Evolutionary conservation across 2,329 filamentous ascomycete genomes (phyloP).

Genomic region (Colletotrichum lindemuthianum): DNA sequence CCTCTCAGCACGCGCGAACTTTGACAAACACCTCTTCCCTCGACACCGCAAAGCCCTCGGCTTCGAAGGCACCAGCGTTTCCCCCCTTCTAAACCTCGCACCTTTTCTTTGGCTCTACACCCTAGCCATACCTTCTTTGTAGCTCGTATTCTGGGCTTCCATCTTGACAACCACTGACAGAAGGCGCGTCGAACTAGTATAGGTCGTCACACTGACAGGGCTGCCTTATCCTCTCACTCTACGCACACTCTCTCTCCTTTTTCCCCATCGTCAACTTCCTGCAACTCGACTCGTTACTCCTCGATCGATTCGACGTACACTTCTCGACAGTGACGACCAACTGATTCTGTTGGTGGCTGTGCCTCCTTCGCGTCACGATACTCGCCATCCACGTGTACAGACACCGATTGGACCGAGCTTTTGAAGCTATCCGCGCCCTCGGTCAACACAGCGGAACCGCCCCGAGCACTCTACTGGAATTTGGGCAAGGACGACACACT

Average conservation of each 20-base stretch:
- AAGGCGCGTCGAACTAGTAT: conserved; percentile 23
- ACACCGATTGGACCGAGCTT: no score
- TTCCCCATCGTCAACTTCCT: conserved; percentile 1
- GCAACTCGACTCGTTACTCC: conserved; percentile 13
- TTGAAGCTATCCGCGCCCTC: not conserved
- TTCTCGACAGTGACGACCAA: not conserved
- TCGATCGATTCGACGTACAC: conserved; percentile 11
- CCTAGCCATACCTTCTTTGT: conserved; percentile 1
- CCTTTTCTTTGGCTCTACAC: not conserved
- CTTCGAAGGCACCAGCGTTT: conserved; percentile 28
- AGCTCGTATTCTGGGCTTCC: conserved; percentile 8
- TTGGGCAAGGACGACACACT: conserved; percentile 31
- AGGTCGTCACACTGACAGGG: conserved; percentile 11
- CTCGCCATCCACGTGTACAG: no score
- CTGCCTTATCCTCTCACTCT: conserved; percentile 5
- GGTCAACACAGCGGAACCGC: not conserved
- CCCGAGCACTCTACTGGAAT: conserved; percentile 2
- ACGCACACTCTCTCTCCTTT: conserved; percentile 14
- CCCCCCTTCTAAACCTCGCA: not conserved
- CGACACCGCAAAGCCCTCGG: conserved; percentile 29
- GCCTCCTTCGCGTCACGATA: not conserved
- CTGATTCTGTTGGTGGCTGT: conserved; percentile 21
- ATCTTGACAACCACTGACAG: conserved; percentile 21
- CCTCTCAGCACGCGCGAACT: conserved; percentile 30
- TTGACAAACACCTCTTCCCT: conserved; percentile 31